Conservation (phyloP, 805 yeast genomes). For the Cyberlindnera sargentensis region DNA sequence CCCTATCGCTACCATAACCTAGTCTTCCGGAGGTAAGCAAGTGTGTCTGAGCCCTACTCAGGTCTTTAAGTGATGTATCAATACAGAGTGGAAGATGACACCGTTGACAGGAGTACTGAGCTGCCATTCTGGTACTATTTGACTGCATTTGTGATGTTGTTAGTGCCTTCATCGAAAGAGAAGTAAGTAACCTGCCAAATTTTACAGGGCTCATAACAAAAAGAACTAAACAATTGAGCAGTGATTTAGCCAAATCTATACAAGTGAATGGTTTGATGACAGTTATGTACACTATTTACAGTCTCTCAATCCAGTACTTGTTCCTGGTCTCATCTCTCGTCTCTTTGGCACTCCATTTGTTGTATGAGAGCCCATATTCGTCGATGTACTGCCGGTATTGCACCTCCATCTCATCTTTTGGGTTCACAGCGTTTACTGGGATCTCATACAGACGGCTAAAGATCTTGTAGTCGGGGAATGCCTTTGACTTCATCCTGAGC, state of each 20-base stretch:
- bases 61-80: conserved; percentile 46
- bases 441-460: conserved; percentile 20
- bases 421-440: conserved; percentile 17
- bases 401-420: conserved; percentile 25
- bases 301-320: conserved; percentile 24
- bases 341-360: conserved; percentile 16
- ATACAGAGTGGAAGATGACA: conserved; percentile 53
- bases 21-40: conserved; percentile 37
- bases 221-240: no score
- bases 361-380: conserved; percentile 16
- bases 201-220: no score
- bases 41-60: conserved; percentile 49
- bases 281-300: conserved; percentile 8
- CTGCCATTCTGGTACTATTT: no score
- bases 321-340: conserved; percentile 19
- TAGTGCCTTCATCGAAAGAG: no score
- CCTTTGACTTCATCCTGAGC: conserved; percentile 16
- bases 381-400: conserved; percentile 18
- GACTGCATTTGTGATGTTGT: no score
- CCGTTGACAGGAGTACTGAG: conserved; percentile 39
- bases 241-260: no score
- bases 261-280: no score
- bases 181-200: no score
- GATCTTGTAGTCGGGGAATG: conserved; percentile 19
- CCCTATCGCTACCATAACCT: conserved; percentile 12